Evolutionary conservation across 2,329 filamentous ascomycete genomes (phyloP), one percentile per base, ranked within the genome.

Genomic region (Escovopsis weberi): DNA sequence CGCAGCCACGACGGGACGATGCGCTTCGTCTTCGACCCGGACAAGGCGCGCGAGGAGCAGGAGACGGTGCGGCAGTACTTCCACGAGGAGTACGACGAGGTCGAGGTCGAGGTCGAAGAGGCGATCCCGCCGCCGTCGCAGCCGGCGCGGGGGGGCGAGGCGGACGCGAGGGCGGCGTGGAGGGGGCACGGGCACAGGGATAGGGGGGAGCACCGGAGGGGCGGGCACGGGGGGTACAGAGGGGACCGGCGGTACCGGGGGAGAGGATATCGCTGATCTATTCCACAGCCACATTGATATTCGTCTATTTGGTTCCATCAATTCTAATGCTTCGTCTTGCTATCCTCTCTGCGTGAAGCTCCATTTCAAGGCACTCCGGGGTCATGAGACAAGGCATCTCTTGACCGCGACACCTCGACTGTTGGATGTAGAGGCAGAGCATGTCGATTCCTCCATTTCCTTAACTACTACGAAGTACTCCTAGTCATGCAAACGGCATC

Each of bases 11-110:
- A 85, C 19, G 83, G 83, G 6, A 94, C 89, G 0, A 78, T 93
- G 50, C 76, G 91, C 6, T 96, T 94, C 59, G 85, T 95, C 61
- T 80, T 96, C 39, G 84, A 94, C 49, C 76, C 80, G 0, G 80
- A 82, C 43, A 74, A 81, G 40, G 87, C 87, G 2, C 72, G 74
- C 38, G 69, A 70, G 12, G 91, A 98, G 62, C 75, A 77, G 51
- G 70, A 72, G 11, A 69, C 72, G 11, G 81, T 88, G 2, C 70
- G 71, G 4, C 68, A 73, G 40, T 87, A 80, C 58, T 85, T 82
- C 55, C 75, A 74, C 36, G 74, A 82, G 37, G 81, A 86, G 54
- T 85, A 76, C 53, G 83, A 87, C 50, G 82, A 87, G 55, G 79
- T 81, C 53, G 79, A 83, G 55, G 68, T 84, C 36, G 85, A 93